Evolutionary conservation across 2,329 filamentous ascomycete genomes (phyloP).

Genomic region (Arthrobotrys sinensis): DNA sequence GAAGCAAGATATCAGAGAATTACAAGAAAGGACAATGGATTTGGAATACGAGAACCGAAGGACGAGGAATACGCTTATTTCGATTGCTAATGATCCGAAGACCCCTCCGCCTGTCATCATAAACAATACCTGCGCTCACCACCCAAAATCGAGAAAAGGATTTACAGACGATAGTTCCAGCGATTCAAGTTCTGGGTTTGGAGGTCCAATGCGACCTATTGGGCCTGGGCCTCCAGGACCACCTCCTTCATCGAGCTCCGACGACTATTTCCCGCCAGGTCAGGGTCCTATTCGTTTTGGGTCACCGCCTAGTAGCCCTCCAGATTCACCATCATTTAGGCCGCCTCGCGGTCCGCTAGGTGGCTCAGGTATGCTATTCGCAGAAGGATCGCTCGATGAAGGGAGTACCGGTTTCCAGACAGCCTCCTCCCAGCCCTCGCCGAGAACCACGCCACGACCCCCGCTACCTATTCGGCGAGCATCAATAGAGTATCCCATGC

Average conservation of each 20-base stretch:
- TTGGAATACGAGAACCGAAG: constrained; percentile 34
- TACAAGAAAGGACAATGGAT: constrained; percentile 34
- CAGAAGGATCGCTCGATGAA: constrained; percentile 25
- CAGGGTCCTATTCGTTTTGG: background rate
- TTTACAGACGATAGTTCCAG: background rate
- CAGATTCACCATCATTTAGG: background rate
- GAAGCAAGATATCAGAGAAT: constrained; percentile 27
- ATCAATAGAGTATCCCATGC: constrained; percentile 33
- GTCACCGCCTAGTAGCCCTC: constrained; percentile 22
- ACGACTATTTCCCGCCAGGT: background rate
- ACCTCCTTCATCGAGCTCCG: background rate
- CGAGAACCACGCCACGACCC: constrained; percentile 20
- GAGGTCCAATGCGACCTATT: constrained; percentile 4
- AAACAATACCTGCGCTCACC: constrained; percentile 39
- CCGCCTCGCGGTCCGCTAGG: background rate
- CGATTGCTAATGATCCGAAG: constrained; percentile 7
- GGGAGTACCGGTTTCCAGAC: constrained; percentile 27
- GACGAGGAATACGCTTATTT: constrained; percentile 23
- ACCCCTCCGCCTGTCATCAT: constrained; percentile 28
- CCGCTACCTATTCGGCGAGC: background rate
- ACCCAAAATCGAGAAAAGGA: constrained; percentile 19
- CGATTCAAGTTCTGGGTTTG: background rate
- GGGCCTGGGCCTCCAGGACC: constrained; percentile 17
- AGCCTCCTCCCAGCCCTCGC: constrained; percentile 27
- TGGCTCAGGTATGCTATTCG: background rate